These are phyloP conservation scores for Barnettozyma vustinii DNA, from an alignment of 805 yeast genomes.

Conservation along the genomic window DNA sequence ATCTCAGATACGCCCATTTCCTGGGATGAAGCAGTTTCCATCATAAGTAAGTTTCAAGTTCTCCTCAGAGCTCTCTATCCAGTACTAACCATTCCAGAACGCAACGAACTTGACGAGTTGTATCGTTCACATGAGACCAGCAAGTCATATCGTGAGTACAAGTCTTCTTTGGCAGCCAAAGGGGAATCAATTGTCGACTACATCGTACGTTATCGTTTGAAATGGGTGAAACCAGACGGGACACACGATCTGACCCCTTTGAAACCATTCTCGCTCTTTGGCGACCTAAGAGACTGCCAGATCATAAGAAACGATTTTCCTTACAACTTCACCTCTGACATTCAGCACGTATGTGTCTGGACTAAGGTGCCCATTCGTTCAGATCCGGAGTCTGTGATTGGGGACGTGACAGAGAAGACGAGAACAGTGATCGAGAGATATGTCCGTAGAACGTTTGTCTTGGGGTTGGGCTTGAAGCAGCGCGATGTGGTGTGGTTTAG, in stretches of 20 bases:
- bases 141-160: conserved; percentile 42
- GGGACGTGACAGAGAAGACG: conserved; percentile 31
- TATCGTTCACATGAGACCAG: conserved; percentile 43
- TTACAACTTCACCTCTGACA: conserved; percentile 47
- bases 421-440: conserved; percentile 42
- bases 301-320: conserved; percentile 60
- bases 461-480: conserved; percentile 31
- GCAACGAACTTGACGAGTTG: conserved; percentile 10
- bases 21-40: neutral
- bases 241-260: conserved; percentile 9
- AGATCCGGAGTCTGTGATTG: conserved; percentile 46
- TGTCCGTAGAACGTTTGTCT: conserved; percentile 40
- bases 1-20: neutral
- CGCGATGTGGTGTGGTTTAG: conserved; percentile 51
- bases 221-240: conserved; percentile 37
- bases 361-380: conserved; percentile 44
- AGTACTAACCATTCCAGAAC: neutral
- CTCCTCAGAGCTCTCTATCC: no score
- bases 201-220: conserved; percentile 40
- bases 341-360: conserved; percentile 64
- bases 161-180: conserved; percentile 30
- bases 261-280: conserved; percentile 20
- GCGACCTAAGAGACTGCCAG: conserved; percentile 29
- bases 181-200: conserved; percentile 42
- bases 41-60: neutral